A percentile compares a stretch with the other conserved stretches of the same genome.
Conservation (phyloP, 192 early-diverging fungal genomes). For the Geosiphon pyriformis region DNA sequence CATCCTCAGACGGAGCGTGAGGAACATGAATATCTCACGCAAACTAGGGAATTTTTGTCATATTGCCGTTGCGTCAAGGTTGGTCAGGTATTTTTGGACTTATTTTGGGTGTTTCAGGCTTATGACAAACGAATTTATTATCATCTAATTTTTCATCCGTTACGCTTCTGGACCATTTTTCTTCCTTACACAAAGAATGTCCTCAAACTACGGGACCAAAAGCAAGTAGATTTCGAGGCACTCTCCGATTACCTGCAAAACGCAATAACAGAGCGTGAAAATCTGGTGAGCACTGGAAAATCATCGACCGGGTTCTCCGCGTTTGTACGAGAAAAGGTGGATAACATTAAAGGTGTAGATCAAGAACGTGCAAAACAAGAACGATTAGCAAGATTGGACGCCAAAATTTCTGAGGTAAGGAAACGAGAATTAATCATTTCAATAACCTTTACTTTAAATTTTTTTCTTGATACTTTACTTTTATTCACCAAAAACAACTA, state of each 20-base stretch:
- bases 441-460: not conserved
- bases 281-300: slow-evolving; percentile 59
- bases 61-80: slow-evolving; percentile 77
- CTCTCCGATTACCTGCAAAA: slow-evolving; percentile 73
- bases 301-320: slow-evolving; percentile 57
- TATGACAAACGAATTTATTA: not conserved
- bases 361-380: slow-evolving; percentile 75
- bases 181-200: slow-evolving; percentile 57
- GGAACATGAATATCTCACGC: slow-evolving; percentile 65
- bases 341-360: slow-evolving; percentile 85
- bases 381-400: slow-evolving; percentile 67
- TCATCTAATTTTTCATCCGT: slow-evolving; percentile 9
- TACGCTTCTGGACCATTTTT: too few species aligned
- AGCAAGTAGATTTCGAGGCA: slow-evolving; percentile 94
- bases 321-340: slow-evolving; percentile 81
- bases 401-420: slow-evolving; percentile 63
- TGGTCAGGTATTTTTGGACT: not conserved
- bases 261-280: slow-evolving; percentile 65
- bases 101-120: not conserved
- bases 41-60: slow-evolving; percentile 80
- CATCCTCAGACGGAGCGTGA: slow-evolving; percentile 44
- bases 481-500: slow-evolving; percentile 29
- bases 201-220: slow-evolving; percentile 82
- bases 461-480: slow-evolving; percentile 1
- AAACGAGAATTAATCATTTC: not conserved